phyloP scores from a whole-genome alignment of 331 rosid species.

The Quercus lobata region DNA sequence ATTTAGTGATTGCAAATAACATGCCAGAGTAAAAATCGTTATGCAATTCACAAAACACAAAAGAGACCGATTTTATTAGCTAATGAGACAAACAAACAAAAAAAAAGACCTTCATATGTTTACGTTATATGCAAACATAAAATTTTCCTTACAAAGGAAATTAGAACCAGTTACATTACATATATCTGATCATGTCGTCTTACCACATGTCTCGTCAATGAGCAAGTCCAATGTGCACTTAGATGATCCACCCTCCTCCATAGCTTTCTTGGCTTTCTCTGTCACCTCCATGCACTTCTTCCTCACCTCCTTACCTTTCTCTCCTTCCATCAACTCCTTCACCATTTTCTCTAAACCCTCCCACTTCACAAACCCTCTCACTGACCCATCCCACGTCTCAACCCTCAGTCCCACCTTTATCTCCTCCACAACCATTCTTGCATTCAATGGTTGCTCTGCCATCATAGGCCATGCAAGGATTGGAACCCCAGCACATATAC shows the following conservation, averaged over 20 bases:
- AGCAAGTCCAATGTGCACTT: conserved; percentile 21
- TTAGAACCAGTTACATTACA: too few relatives aligned
- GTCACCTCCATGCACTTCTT: conserved; percentile 32
- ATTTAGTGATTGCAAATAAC: too few relatives aligned
- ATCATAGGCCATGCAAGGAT: conserved; percentile 47
- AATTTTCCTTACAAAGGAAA: too few relatives aligned
- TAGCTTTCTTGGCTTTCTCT: conserved; percentile 27
- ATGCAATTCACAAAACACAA: too few relatives aligned
- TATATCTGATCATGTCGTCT: not conserved
- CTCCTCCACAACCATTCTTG: conserved; percentile 53
- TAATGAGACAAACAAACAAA: too few relatives aligned
- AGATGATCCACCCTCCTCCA: conserved; percentile 45
- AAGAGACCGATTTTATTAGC: too few relatives aligned
- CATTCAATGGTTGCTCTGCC: conserved; percentile 54
- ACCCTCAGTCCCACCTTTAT: conserved; percentile 34
- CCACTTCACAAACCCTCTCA: conserved; percentile 41
- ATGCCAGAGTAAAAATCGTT: too few relatives aligned
- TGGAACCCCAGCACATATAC: conserved; percentile 45
- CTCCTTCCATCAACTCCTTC: conserved; percentile 51
- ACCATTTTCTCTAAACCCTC: conserved; percentile 34
- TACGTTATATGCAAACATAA: too few relatives aligned
- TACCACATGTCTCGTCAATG: conserved; percentile 8
- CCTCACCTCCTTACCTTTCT: conserved; percentile 31
- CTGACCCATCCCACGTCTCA: conserved; percentile 23
- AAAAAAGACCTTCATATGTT: too few relatives aligned